These are phyloP conservation scores for Lepidium africanum DNA, from an alignment of 345 rosid species.

Conservation along the genomic window DNA sequence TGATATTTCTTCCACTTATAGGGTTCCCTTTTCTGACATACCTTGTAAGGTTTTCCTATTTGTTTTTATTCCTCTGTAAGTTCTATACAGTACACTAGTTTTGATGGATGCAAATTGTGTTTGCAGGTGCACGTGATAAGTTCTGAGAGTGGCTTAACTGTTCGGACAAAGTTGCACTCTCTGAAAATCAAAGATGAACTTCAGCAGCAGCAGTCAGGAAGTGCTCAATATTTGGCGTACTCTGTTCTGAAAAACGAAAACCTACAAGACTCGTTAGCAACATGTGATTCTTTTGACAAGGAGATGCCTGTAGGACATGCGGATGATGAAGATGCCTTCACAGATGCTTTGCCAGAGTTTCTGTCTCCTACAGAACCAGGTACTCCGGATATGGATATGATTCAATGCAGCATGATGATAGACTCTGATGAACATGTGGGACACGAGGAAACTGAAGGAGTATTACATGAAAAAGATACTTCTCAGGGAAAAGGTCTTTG, in stretches of 20 bases:
- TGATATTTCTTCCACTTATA: background rate
- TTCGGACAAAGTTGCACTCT: constrained; percentile 84
- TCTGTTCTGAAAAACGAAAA: constrained; percentile 68
- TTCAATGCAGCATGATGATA: constrained; percentile 35
- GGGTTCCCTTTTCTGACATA: background rate
- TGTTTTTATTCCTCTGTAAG: background rate
- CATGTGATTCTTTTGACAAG: constrained; percentile 32
- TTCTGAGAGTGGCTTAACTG: constrained; percentile 58
- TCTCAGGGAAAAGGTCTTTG: constrained; percentile 45
- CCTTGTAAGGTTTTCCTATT: background rate
- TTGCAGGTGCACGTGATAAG: constrained; percentile 67
- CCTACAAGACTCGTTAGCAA: constrained; percentile 29
- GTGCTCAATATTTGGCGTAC: constrained; percentile 60
- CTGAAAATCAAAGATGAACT: constrained; percentile 90
- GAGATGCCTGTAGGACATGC: constrained; percentile 32
- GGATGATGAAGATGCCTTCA: constrained; percentile 84
- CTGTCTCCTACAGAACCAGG: constrained; percentile 52
- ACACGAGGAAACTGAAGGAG: constrained; percentile 45
- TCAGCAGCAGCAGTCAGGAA: constrained; percentile 50
- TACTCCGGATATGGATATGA: constrained; percentile 37
- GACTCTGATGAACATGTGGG: constrained; percentile 34
- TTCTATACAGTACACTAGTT: background rate
- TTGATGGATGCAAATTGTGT: constrained; percentile 11
- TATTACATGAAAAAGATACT: constrained; percentile 38
- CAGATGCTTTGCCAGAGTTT: constrained; percentile 91